Evolutionary conservation across 1,284 basidiomycete species (phyloP).

Genomic region (Microbotryum violaceum): DNA sequence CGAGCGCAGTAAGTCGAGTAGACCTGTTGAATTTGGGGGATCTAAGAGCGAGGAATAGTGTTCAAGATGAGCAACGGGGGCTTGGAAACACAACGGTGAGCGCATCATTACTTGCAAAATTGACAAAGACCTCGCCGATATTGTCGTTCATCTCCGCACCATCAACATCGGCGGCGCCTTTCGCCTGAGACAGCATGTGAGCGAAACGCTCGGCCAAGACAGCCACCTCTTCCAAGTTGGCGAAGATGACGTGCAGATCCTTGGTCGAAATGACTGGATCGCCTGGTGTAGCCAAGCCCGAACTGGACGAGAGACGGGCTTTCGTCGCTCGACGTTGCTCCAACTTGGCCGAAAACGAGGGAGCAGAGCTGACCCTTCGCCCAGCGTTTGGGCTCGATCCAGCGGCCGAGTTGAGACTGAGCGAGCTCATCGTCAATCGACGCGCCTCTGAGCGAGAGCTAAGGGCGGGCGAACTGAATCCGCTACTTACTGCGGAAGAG

Average conservation of each 20-base stretch:
- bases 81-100: background rate
- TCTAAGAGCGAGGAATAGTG: slow-evolving; percentile 17
- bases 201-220: slow-evolving; percentile 40
- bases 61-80: too few relatives aligned
- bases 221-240: slow-evolving; percentile 41
- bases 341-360: background rate
- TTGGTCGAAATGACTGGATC: slow-evolving; percentile 35
- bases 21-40: slow-evolving; percentile 40
- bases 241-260: slow-evolving; percentile 42
- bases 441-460: too few relatives aligned
- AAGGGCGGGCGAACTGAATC: too few relatives aligned
- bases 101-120: slow-evolving; percentile 29
- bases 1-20: slow-evolving; percentile 42
- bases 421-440: too few relatives aligned
- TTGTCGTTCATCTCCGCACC: slow-evolving; percentile 33
- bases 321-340: background rate
- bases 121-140: slow-evolving; percentile 40
- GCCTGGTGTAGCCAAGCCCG: too few relatives aligned
- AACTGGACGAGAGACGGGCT: too few relatives aligned
- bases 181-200: slow-evolving; percentile 22
- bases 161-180: slow-evolving; percentile 4
- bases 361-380: too few relatives aligned
- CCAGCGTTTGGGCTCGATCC: too few relatives aligned
- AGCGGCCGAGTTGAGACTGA: too few relatives aligned
- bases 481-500: too few relatives aligned